Evolutionary conservation across 169 alveolate species (phyloP).

Genomic region (Cryptosporidium baileyi): DNA sequence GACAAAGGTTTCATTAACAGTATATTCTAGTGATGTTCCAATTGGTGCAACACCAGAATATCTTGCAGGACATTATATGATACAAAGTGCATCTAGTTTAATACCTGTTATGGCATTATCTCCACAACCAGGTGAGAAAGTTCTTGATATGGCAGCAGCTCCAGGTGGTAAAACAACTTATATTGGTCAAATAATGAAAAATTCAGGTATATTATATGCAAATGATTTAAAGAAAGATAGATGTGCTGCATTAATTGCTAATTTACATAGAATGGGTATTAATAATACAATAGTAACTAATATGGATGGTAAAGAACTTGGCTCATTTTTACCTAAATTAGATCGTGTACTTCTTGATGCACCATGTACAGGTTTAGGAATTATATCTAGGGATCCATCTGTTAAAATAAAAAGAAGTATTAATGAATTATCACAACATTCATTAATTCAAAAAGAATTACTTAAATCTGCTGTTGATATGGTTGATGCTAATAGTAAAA

Average conservation of each 20-base stretch:
- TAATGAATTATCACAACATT: constrained; percentile 89
- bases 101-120: constrained; percentile 93
- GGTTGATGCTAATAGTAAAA: constrained; percentile 86
- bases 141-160: constrained; percentile 96
- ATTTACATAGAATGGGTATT: constrained; percentile 93
- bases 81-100: constrained; percentile 92
- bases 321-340: constrained; percentile 84
- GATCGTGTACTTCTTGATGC: constrained; percentile 95
- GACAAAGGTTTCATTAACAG: constrained; percentile 93
- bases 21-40: constrained; percentile 91
- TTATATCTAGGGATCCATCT: constrained; percentile 93
- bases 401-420: constrained; percentile 87
- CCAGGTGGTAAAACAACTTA: constrained; percentile 98
- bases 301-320: constrained; percentile 91
- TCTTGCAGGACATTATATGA: constrained; percentile 95
- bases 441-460: constrained; percentile 93
- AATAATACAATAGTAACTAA: constrained; percentile 89
- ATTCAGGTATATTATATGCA: constrained; percentile 91
- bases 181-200: constrained; percentile 93
- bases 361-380: constrained; percentile 97
- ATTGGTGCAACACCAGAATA: constrained; percentile 98
- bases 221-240: constrained; percentile 92
- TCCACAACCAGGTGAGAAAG: constrained; percentile 90
- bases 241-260: constrained; percentile 90
- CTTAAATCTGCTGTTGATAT: constrained; percentile 92